Base-by-base conservation (phyloP, 805 yeast species). In the Candida tibetensis region DNA sequence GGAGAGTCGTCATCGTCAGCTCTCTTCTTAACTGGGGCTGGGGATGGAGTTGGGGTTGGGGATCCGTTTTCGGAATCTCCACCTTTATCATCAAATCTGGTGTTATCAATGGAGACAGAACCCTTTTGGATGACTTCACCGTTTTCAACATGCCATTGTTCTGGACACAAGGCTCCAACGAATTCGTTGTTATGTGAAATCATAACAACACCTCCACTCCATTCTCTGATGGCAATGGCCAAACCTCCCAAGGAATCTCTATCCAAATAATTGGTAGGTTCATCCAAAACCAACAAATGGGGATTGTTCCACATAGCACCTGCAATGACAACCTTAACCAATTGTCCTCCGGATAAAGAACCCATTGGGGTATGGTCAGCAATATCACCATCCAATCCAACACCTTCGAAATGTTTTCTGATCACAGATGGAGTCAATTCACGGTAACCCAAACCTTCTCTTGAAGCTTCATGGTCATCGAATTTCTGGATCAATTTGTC, bases 291-390 rank as follows among this genome's bases (percentile, higher is more conserved):
- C 47, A 91, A 77, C 64, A 91, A 77, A 65, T 91, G 99, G 14
- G 99, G 99, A 61, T 91, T 93, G 69, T 93, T 91, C 99, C 99
- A 91, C 93, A 91, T 91, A 48, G 98, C 97, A 68, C 98, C 99
- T 10, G 98, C 98, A 71, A 91, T 91, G 44, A 91, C 99, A 47
- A 91, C 98, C 68, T 91, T 91, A 44, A 91, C 99, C 61, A 91
- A 77, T 71, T 91, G 99, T 55, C 99, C 99, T 62, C 99, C 99
- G 17, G 97, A 89, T 47, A 91, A 74, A 5, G 96, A 87, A 17
- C 98, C 97, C 77, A 91, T 72, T 37, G 96, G 96, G 14, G 97
- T 91, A 65, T 91, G 98, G 64, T 93, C 96, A 27, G 98, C 98
- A 69, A 91, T 90, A 57, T 91, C 99, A 51, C 97, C 95, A 56